Evolutionary conservation across 78 protist genomes (phyloP), one percentile per base, ranked within the genome.

Genomic region (Cavenderia fasciculata): DNA sequence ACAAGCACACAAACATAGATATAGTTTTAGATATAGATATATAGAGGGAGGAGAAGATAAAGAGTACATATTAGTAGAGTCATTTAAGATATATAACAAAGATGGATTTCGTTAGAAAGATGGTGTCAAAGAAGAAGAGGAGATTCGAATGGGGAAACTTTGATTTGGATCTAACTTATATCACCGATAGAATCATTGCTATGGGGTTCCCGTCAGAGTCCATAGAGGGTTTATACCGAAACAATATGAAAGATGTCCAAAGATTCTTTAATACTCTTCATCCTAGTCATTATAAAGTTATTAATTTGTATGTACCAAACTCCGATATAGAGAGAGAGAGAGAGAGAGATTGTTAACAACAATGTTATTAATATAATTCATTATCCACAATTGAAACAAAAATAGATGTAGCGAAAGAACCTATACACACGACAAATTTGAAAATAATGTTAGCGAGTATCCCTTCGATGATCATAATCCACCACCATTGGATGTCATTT

Each of bases 391-490:
- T 21, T 31, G 5, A 34, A 31, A 34, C 3, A 61, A n/a, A 27
- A 11, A 36, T 49, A 86, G 92, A 56, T 93, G 97, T 84, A 86
- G 93, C 1, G 97, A 95, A 75, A 74, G 97, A 29, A 36, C 56
- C 41, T 95, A 95, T 63, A 78, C 87, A 59, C 82, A 92, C 31
- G 25, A 46, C 12, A 70, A 88, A 43, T 95, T 95, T 59, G 76
- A 91, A 43, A 44, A 44, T 23, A 86, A 89, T 59, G 90, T 91
- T 7, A 49, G 65, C 34, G 85, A 70, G 69, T 94, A 59, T 73
- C 96, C 96, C 40, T 94, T 94, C 71, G 94, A 87, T 63, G 96
- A 94, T 71, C 96, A 94, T 72, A 79, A 71, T 56, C 93, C 94
- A 14, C 96, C 96, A 21, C 59, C 66, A 16, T 82, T 94, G 59